Evolutionary conservation across 768 basidiomycete genomes (phyloP).

Genomic region (Boletales sp.): DNA sequence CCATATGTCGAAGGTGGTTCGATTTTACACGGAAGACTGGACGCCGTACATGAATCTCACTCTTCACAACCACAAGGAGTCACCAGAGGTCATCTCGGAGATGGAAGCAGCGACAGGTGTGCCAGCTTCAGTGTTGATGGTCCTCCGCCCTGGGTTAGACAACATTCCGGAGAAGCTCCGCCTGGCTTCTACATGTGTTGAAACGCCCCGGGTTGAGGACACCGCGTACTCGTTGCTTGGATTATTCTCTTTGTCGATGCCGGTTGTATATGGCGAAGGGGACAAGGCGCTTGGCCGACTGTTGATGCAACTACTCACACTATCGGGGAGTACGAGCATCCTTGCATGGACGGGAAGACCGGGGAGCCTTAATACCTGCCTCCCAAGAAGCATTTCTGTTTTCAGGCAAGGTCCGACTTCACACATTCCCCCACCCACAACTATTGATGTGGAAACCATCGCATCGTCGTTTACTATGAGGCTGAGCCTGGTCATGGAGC

Average conservation of each 20-base stretch:
- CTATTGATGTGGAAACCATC: not conserved
- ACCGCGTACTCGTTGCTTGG: conserved; percentile 9
- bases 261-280: conserved; percentile 10
- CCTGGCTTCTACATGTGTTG: conserved; percentile 5
- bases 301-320: conserved; percentile 4
- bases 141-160: conserved; percentile 1
- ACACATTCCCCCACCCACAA: not conserved
- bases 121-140: not conserved
- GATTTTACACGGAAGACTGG: conserved; percentile 3
- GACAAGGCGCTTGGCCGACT: conserved; percentile 5
- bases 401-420: not conserved
- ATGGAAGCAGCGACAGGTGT: conserved; percentile 2
- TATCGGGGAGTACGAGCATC: conserved; percentile 4
- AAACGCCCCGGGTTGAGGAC: conserved; percentile 8
- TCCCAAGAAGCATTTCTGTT: not conserved
- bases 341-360: conserved; percentile 9
- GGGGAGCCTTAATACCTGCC: conserved; percentile 8
- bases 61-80: conserved; percentile 7
- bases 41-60: not conserved
- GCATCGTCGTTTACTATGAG: not conserved
- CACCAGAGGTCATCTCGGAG: conserved; percentile 1
- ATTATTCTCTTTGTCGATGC: conserved; percentile 3
- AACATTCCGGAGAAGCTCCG: conserved; percentile 11
- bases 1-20: conserved; percentile 3
- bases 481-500: not conserved